Evolutionary conservation across 2,329 filamentous ascomycete species (phyloP).

Genomic region (Rugonectria rugulosa): DNA sequence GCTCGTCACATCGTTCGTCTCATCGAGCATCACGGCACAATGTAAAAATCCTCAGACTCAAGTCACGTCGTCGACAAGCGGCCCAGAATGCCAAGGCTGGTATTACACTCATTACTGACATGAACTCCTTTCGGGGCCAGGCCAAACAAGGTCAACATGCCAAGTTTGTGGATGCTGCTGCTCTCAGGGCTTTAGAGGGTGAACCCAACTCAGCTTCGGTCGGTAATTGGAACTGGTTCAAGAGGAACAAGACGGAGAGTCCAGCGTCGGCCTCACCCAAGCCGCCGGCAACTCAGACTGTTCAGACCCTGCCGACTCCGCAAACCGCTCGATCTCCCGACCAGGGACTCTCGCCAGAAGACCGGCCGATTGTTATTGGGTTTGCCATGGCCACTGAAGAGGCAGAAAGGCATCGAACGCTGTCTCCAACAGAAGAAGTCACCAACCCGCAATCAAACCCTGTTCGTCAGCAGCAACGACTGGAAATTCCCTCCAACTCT

Average conservation of each 20-base stretch:
- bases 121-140: constrained; percentile 60
- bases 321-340: constrained; percentile 38
- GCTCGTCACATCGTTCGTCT: no score
- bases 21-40: constrained; percentile 50
- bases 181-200: constrained; percentile 66
- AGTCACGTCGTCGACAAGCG: constrained; percentile 68
- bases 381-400: constrained; percentile 66
- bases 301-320: neutral
- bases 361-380: constrained; percentile 77
- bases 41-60: constrained; percentile 55
- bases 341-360: constrained; percentile 69
- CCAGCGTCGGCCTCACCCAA: constrained; percentile 39
- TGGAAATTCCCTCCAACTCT: constrained; percentile 12
- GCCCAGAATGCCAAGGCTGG: constrained; percentile 67
- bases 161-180: constrained; percentile 66
- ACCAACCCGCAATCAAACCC: constrained; percentile 47
- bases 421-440: constrained; percentile 59
- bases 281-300: constrained; percentile 33
- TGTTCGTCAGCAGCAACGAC: constrained; percentile 23
- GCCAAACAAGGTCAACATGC: constrained; percentile 44
- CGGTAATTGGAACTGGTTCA: constrained; percentile 66
- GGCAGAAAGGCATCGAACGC: constrained; percentile 44
- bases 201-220: constrained; percentile 60
- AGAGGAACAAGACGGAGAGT: constrained; percentile 47
- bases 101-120: constrained; percentile 75